Base-by-base conservation (phyloP, 371 early-diverging fungal genomes). In the Mucor racemosus region DNA sequence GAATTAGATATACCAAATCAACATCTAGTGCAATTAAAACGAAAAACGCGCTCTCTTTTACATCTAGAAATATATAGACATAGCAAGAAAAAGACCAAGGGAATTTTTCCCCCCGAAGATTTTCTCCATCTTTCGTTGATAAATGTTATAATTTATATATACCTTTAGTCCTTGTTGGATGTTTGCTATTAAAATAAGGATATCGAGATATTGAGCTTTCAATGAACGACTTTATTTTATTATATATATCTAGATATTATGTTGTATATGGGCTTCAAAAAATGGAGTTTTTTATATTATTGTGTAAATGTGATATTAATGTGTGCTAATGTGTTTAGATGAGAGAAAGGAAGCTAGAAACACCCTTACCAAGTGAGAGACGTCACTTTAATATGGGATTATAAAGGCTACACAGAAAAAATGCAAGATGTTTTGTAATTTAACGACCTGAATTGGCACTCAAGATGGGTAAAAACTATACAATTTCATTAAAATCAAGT, bases 401-500 rank as follows among this genome's bases (percentile, higher is more conserved):
- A 44, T 31, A 31, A 54, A n/a, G 26, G 57, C 36, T 36, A 34
- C 26, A 33, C 17, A 57, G 31, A 53, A 8, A 8, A 40, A 40
- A 58, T 36, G 36, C 58, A 44, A 17, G 15, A 56, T 34, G 35
- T 5, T n/a, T 34, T 11, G 35, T 4, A 35, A 8, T 36, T 26
- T 55, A 56, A 7, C 36, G 36, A 56, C 50, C 42, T 35, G 40
- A 31, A 40, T 55, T 39, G 5, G 44, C 58, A 19, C 68, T 60
- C n/a, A 68, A 17, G 17, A 68, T 68, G 33, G 68, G 68, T 31
- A 68, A 33, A 53, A 68, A 68, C 68, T 68, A 41, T 7, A 50
- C 8, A 57, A 3, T 1, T 10, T 10, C 14, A 7, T 53, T 11
- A 53, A 21, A 50, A 46, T 1, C 7, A 7, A 19, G 17, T 1